These are phyloP conservation scores for Nitzschia inconspicua DNA, from an alignment of 108 stramenopile genomes.

Conservation along the genomic window DNA sequence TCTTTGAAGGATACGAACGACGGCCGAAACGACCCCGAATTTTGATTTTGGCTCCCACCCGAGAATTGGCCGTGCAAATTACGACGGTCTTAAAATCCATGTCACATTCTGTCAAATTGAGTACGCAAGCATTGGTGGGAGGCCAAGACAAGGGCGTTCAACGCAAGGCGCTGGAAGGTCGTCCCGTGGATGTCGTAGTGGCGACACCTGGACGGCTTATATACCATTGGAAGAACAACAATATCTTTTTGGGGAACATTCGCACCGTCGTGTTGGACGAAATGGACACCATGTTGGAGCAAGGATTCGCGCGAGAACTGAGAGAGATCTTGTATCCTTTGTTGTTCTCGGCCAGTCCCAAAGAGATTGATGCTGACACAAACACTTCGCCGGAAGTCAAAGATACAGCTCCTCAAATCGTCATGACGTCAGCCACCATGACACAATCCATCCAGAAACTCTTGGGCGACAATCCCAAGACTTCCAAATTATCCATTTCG, in stretches of 20 bases:
- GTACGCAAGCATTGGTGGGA: conserved; percentile 76
- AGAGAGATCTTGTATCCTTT: conserved; percentile 77
- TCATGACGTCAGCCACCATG: conserved; percentile 96
- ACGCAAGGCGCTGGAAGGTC: conserved; percentile 50
- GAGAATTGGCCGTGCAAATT: conserved; percentile 93
- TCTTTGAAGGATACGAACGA: conserved; percentile 53
- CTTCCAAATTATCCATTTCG: conserved; percentile 30
- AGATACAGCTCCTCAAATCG: conserved; percentile 73
- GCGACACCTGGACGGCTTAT: conserved; percentile 91
- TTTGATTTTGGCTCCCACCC: conserved; percentile 89
- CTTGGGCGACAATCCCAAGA: conserved; percentile 49
- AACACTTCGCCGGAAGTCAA: conserved; percentile 25
- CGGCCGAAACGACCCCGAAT: conserved; percentile 85
- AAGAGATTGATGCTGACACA: conserved; percentile 6
- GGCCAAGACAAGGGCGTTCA: conserved; percentile 89
- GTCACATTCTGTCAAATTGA: conserved; percentile 81
- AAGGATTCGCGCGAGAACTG: conserved; percentile 93
- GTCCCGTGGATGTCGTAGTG: conserved; percentile 87
- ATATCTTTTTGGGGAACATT: conserved; percentile 70
- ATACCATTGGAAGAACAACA: conserved; percentile 87
- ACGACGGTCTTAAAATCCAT: conserved; percentile 82
- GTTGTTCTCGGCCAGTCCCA: conserved; percentile 53
- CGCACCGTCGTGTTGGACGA: conserved; percentile 90
- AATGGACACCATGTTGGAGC: conserved; percentile 98
- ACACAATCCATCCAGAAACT: conserved; percentile 80